Conservation (phyloP, 305 asterid species). For the Petunia hybrid region DNA sequence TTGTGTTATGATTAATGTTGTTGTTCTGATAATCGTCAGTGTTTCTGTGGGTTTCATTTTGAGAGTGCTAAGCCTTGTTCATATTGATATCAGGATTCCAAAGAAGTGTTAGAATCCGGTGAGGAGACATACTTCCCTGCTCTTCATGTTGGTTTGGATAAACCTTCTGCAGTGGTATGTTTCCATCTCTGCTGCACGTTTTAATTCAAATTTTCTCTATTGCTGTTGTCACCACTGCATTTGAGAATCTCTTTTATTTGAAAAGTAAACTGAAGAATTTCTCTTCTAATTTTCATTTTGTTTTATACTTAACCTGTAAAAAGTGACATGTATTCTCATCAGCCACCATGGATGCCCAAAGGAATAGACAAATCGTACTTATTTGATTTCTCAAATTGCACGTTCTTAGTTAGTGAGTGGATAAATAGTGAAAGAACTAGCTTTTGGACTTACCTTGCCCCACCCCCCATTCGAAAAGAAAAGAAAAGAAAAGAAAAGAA, state of each 20-base stretch:
- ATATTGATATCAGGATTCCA: slow-evolving; percentile 62
- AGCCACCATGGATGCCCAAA: neutral
- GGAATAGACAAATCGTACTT: slow-evolving; percentile 14
- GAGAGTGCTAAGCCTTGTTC: slow-evolving; percentile 17
- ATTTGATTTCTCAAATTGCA: slow-evolving; percentile 26
- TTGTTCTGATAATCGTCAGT: neutral
- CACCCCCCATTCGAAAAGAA: neutral
- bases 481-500: neutral
- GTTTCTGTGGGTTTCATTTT: neutral
- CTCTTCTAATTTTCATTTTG: neutral
- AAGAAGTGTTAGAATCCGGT: slow-evolving; percentile 70
- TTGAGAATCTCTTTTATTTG: neutral
- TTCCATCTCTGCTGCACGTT: slow-evolving; percentile 34
- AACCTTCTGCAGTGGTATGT: slow-evolving; percentile 84
- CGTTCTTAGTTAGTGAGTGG: slow-evolving; percentile 2
- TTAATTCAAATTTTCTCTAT: neutral
- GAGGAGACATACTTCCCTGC: slow-evolving; percentile 92
- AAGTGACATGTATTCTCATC: slow-evolving; percentile 8
- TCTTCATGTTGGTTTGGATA: slow-evolving; percentile 74
- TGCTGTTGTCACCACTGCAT: neutral
- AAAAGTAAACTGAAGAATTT: neutral
- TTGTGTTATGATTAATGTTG: slow-evolving; percentile 2
- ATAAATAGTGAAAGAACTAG: neutral
- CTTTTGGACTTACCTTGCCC: neutral
- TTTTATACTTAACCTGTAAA: neutral